Evolutionary conservation across 495 filamentous ascomycete species (phyloP).

Genomic region (Emericellopsis terricola): DNA sequence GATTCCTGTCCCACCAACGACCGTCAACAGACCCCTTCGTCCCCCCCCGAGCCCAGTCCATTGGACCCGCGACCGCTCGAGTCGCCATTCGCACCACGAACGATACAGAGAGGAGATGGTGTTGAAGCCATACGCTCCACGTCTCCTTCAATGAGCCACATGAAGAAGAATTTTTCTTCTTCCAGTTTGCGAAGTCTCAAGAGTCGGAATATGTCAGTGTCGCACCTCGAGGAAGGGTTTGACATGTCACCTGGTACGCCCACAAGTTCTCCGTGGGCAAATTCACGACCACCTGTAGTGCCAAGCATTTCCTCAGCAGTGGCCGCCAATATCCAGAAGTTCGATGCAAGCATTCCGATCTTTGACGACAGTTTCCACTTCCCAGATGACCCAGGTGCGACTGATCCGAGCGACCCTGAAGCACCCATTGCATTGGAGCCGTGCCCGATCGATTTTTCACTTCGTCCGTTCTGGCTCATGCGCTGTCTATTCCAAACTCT

Average conservation of each 20-base stretch:
- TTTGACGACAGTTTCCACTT: conserved; percentile 77
- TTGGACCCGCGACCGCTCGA: not conserved
- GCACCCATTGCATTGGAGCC: conserved; percentile 70
- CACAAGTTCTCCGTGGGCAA: conserved; percentile 43
- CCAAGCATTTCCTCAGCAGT: conserved; percentile 56
- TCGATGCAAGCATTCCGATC: conserved; percentile 45
- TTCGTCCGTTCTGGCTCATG: conserved; percentile 95
- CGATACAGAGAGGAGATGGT: not conserved
- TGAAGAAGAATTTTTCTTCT: conserved; percentile 68
- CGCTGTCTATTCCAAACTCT: conserved; percentile 83
- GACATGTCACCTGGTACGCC: conserved; percentile 62
- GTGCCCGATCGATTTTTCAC: conserved; percentile 69
- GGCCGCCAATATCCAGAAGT: conserved; percentile 32
- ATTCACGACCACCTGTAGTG: conserved; percentile 28
- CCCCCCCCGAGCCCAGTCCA: not conserved
- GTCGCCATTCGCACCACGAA: not conserved
- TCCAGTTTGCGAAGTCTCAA: conserved; percentile 54
- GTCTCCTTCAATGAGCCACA: conserved; percentile 3
- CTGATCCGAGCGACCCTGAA: conserved; percentile 28
- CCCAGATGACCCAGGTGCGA: conserved; percentile 45
- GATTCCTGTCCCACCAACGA: too few relatives aligned
- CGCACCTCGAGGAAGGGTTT: conserved; percentile 44
- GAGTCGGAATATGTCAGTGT: conserved; percentile 56
- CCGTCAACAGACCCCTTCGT: not conserved
- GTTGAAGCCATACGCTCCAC: not conserved